phyloP scores from a whole-genome alignment of 768 basidiomycete genomes.

The Floccularia luteovirens region DNA sequence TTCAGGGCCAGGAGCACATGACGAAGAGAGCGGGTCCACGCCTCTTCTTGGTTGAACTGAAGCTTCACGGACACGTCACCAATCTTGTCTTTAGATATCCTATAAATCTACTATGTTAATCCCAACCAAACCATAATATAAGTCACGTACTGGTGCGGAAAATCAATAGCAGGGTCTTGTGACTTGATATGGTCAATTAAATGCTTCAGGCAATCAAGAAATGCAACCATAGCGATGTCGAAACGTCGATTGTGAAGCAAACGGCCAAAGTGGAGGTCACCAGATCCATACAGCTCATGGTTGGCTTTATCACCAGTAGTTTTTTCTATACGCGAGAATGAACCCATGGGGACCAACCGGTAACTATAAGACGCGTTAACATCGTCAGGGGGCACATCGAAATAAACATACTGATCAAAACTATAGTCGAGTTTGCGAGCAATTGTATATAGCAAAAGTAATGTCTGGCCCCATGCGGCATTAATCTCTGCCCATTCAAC shows the following conservation, averaged over 20 bases:
- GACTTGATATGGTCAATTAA: conserved; percentile 80
- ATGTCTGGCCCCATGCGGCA: conserved; percentile 95
- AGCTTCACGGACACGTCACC: conserved; percentile 92
- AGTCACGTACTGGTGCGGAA: conserved; percentile 77
- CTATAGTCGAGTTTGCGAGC: conserved; percentile 86
- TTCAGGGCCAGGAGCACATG: conserved; percentile 88
- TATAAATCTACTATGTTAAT: conserved; percentile 21
- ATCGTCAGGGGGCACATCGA: not conserved
- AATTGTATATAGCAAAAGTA: conserved; percentile 86
- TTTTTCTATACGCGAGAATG: conserved; percentile 88
- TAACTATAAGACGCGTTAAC: conserved; percentile 45
- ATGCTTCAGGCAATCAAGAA: conserved; percentile 91
- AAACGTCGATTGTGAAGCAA: conserved; percentile 92
- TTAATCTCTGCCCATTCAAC: conserved; percentile 99
- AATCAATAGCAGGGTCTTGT: conserved; percentile 65
- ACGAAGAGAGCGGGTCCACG: conserved; percentile 89
- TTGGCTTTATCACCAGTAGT: conserved; percentile 72
- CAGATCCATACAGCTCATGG: conserved; percentile 93
- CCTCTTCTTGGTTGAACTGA: conserved; percentile 92
- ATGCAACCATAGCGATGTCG: conserved; percentile 93
- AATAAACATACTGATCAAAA: conserved; percentile 67
- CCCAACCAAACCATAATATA: conserved; percentile 1
- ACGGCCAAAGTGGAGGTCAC: conserved; percentile 84
- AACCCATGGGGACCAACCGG: conserved; percentile 88
- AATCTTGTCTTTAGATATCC: conserved; percentile 90